phyloP scores from a whole-genome alignment of 1,284 basidiomycete genomes.

The Ceratobasidium sp. region DNA sequence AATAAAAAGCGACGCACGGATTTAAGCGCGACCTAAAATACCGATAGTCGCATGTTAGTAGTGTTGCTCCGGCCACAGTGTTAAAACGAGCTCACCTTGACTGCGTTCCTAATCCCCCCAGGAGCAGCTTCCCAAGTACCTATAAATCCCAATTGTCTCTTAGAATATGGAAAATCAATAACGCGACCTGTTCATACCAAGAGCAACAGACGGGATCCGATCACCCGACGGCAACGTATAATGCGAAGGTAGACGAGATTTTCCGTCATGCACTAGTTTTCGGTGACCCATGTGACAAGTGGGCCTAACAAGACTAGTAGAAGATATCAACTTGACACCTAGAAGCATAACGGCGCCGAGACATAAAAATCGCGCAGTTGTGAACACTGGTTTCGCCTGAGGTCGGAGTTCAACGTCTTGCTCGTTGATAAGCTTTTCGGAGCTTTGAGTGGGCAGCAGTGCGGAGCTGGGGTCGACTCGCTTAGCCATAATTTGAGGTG shows the following conservation, averaged over 20 bases:
- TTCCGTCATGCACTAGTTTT: conserved; percentile 25
- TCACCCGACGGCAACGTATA: conserved; percentile 40
- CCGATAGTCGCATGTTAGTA: background rate
- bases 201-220: conserved; percentile 42
- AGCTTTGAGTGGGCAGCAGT: background rate
- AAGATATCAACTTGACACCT: conserved; percentile 13
- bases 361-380: conserved; percentile 3
- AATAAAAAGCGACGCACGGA: background rate
- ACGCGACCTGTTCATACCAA: conserved; percentile 20
- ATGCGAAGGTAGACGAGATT: conserved; percentile 35
- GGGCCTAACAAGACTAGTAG: background rate
- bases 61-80: background rate
- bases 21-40: conserved; percentile 28
- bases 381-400: background rate
- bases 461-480: conserved; percentile 29
- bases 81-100: conserved; percentile 1
- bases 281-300: conserved; percentile 1
- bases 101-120: conserved; percentile 39
- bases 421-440: background rate
- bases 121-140: conserved; percentile 45
- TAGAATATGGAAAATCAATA: background rate
- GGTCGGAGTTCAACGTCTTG: background rate
- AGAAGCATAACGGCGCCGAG: conserved; percentile 24
- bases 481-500: conserved; percentile 32
- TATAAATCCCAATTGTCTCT: background rate